These are phyloP conservation scores for Penicillium thymicola DNA, from an alignment of 2,329 filamentous ascomycete species.

Conservation along the genomic window DNA sequence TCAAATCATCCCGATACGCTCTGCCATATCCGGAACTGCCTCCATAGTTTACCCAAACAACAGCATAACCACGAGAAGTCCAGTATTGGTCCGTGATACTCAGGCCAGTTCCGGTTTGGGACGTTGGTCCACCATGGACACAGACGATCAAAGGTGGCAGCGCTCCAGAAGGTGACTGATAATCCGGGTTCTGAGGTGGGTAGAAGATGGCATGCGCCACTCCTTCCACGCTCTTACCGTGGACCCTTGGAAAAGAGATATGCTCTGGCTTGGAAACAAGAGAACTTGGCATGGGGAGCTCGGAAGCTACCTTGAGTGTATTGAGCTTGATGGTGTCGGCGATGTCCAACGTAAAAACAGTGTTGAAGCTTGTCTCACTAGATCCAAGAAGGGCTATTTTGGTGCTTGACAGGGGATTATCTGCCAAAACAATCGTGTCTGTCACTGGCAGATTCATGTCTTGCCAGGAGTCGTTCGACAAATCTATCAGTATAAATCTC, in stretches of 20 bases:
- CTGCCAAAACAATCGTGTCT: neutral
- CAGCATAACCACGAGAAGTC: slow-evolving; percentile 52
- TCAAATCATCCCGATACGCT: slow-evolving; percentile 48
- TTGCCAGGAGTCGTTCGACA: neutral
- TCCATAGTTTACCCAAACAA: slow-evolving; percentile 50
- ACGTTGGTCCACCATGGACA: slow-evolving; percentile 38
- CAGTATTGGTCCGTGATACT: slow-evolving; percentile 48
- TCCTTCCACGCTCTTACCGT: slow-evolving; percentile 21
- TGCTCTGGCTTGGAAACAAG: slow-evolving; percentile 27
- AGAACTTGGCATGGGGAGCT: slow-evolving; percentile 1
- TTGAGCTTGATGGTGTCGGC: neutral
- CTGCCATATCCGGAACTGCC: slow-evolving; percentile 52
- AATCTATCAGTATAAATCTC: slow-evolving; percentile 5
- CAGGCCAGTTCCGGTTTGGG: slow-evolving; percentile 42
- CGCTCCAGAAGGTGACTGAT: slow-evolving; percentile 34
- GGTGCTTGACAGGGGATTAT: neutral
- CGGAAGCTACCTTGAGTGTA: neutral
- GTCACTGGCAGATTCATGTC: slow-evolving; percentile 3
- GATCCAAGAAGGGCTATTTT: slow-evolving; percentile 5
- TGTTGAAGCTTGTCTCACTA: slow-evolving; percentile 1
- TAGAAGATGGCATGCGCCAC: slow-evolving; percentile 46
- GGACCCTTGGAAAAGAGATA: slow-evolving; percentile 33
- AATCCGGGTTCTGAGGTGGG: slow-evolving; percentile 49
- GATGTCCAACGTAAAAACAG: neutral
- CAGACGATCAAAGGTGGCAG: slow-evolving; percentile 50